Base-by-base conservation (phyloP, 1,139 yeast genomes). In the Debaryomyces coudertii region DNA sequence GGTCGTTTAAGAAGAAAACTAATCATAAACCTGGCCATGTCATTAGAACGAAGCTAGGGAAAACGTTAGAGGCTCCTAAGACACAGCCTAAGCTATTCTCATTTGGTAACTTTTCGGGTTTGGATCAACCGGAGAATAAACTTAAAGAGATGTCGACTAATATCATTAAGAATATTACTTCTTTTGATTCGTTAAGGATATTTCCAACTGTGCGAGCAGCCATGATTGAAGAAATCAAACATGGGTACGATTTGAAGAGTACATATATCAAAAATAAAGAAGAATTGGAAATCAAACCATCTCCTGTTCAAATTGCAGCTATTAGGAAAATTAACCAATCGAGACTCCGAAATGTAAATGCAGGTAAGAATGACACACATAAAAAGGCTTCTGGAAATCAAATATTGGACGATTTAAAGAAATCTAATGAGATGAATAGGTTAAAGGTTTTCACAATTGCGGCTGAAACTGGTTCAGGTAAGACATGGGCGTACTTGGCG, bases 391-490 rank as follows among this genome's bases (percentile, higher is more conserved):
- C 51, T 12, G 51, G 53, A 5, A 50, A 54, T 30, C 58, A 59
- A 8, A 65, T 70, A 18, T 54, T 60, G 25, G 55, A 59, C 11
- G 72, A 67, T 29, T 57, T 70, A 48, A 60, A 63, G 44, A 51
- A 56, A 33, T 57, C 56, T 9, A 72, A 73, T 46, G 73, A 70
- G 50, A 47, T 48, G 24, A 65, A 62, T 14, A 72, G 76, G 48
- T 65, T 83, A 36, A 83, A 83, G 54, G 77, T 86, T 0, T 90
- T 83, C 68, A 82, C 95, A 2, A 65, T 93, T 47, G 97, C 97
- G 1, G 97, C 97, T 2, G 98, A 93, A 62, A 93, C 99, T 0
- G 99, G 98, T 0, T 86, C 96, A 0, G 98, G 99, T 7, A 93
- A 93, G 63, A 93, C 99, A 0, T 82, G 96, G 83, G 90, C 97